These are phyloP conservation scores for Scutellaria galericulata DNA, from an alignment of 257 asterid species.

Conservation along the genomic window DNA sequence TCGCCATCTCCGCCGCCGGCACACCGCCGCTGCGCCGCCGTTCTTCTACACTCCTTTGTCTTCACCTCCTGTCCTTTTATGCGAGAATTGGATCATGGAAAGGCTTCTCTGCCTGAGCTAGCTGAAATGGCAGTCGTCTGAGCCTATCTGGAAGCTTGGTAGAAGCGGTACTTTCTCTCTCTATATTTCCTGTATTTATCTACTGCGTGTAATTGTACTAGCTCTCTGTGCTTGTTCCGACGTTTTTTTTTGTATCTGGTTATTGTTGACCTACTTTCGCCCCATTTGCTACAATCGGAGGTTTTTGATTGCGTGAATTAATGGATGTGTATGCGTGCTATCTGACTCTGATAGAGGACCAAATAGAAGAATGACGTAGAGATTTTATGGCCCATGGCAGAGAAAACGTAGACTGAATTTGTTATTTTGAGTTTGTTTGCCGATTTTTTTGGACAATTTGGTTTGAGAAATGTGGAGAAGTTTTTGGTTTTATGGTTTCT, in stretches of 20 bases:
- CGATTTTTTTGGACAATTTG: slow-evolving; percentile 8
- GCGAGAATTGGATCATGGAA: slow-evolving; percentile 16
- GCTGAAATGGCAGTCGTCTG: slow-evolving; percentile 38
- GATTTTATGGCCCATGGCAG: slow-evolving; percentile 7
- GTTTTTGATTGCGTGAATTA: slow-evolving; percentile 13
- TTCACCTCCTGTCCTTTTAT: not conserved
- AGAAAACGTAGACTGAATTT: not conserved
- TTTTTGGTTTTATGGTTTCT: not conserved
- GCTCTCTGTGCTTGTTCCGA: not conserved
- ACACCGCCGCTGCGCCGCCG: slow-evolving; percentile 32
- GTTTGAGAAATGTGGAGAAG: not conserved
- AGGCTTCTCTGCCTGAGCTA: slow-evolving; percentile 31
- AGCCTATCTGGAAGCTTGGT: slow-evolving; percentile 30
- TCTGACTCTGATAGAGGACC: slow-evolving; percentile 18
- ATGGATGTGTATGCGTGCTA: slow-evolving; percentile 9
- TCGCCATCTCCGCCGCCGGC: slow-evolving; percentile 34
- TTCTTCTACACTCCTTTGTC: not conserved
- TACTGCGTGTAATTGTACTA: slow-evolving; percentile 16
- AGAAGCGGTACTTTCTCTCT: slow-evolving; percentile 24
- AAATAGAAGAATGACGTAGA: slow-evolving; percentile 22
- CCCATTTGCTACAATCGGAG: slow-evolving; percentile 11
- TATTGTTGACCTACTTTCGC: slow-evolving; percentile 22
- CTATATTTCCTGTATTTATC: not conserved
- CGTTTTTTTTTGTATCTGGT: not conserved
- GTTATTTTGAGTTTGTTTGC: not conserved